Conservation (phyloP, 257 asterid species). For the Catharanthus roseus region DNA sequence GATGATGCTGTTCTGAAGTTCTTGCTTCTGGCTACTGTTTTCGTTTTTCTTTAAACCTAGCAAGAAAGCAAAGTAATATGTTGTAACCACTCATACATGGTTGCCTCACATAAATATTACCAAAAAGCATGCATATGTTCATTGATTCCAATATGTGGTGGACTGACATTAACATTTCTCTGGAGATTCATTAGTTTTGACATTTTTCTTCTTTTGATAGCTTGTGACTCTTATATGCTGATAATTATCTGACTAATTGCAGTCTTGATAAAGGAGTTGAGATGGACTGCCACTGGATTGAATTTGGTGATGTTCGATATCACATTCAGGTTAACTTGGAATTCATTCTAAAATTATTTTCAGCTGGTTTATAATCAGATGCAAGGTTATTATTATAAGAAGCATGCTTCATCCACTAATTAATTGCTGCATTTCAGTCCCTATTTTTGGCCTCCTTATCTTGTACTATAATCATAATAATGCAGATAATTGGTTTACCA, state of each 20-base stretch:
- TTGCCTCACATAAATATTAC: not conserved
- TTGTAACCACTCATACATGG: not conserved
- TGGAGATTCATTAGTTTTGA: not conserved
- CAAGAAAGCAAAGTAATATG: not conserved
- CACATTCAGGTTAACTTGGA: conserved; percentile 69
- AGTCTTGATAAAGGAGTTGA: conserved; percentile 95
- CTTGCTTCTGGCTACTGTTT: not conserved
- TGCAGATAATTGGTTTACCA: not conserved
- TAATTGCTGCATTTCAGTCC: not conserved
- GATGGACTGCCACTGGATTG: conserved; percentile 85
- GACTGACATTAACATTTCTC: not conserved
- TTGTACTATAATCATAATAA: not conserved
- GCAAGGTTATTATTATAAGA: not conserved
- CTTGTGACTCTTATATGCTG: not conserved
- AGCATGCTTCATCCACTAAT: not conserved
- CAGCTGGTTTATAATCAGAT: not conserved
- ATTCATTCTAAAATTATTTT: not conserved
- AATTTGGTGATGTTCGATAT: conserved; percentile 87
- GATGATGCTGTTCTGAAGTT: not conserved
- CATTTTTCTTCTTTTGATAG: not conserved
- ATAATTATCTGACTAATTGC: conserved; percentile 14
- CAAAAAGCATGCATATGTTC: not conserved
- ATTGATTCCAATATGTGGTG: not conserved
- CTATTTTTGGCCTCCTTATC: not conserved
- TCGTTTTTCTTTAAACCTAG: not conserved